Evolutionary conservation across 192 early-diverging fungal genomes (phyloP), one percentile per base, ranked within the genome.

Genomic region (Coemansia biformis): DNA sequence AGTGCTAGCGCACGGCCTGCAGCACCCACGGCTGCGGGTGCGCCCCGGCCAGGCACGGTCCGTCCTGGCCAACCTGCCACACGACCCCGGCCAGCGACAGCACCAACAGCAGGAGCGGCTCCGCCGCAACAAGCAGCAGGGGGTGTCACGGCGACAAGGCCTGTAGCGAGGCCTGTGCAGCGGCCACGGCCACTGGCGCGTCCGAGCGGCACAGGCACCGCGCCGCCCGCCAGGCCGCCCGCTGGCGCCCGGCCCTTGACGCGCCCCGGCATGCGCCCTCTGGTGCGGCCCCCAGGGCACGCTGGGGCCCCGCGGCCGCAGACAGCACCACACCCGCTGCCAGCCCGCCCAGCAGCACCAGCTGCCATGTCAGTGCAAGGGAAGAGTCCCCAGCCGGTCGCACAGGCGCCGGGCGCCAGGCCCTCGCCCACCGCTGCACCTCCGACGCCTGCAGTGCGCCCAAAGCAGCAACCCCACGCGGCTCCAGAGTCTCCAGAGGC

Each of bases 141-240:
- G 34, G 33, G 19, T 7, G 9, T 37, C 12, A 18, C 38, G n/a
- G n/a, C 39, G 1, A 38, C 29, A 14, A 48, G 66, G 7, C 66
- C 66, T 5, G 59, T 53, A 12, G 38, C 36, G 37, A 44, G 66
- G 18, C 66, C 66, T 4, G 22, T 2, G 5, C 9, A 29, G 39
- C 43, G 58, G 14, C 65, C 65, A 10, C 52, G 58, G 24, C 65
- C 58, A 14, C 29, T 18, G 4, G 32, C 43, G 32, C 65, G 65
- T 9, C 65, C 65, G 26, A 37, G 22, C 4, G 34, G 21, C 8
- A 26, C 42, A 9, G 54, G 61, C 22, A 17, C 51, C 40, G 22
- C 46, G 1, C 15, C 35, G 8, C 31, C 40, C 0, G 37, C 16
- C 19, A 37, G 59, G 24, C 31, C 59, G 17, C 51, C 46, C 10